A percentile compares a stretch with the other conserved stretches of the same genome.
These are phyloP conservation scores for Leucoagaricus sp. DNA, from an alignment of 1,284 basidiomycete genomes.

Conservation along the genomic window DNA sequence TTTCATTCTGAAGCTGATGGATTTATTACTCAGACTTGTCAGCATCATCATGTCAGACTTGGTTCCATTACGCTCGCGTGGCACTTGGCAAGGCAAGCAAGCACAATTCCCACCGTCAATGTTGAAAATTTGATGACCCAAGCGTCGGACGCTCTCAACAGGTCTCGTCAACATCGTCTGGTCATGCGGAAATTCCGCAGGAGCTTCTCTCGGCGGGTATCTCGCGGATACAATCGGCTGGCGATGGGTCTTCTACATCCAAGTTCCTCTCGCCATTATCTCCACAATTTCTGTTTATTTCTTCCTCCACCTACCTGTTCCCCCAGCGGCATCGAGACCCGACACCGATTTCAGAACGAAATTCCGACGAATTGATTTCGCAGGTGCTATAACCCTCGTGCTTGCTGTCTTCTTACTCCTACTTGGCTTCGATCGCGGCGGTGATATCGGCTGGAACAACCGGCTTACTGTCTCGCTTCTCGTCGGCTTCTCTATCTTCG, in stretches of 20 bases:
- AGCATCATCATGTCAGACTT: constrained; percentile 66
- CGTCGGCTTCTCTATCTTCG: constrained; percentile 31
- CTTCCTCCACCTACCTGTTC: constrained; percentile 49
- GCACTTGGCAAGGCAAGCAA: constrained; percentile 60
- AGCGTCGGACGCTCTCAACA: constrained; percentile 18
- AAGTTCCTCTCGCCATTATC: constrained; percentile 54
- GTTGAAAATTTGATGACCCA: not conserved
- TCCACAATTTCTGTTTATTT: constrained; percentile 54
- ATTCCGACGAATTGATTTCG: constrained; percentile 59
- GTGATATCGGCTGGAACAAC: constrained; percentile 57
- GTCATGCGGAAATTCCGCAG: constrained; percentile 52
- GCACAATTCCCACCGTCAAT: not conserved
- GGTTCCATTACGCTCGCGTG: constrained; percentile 56
- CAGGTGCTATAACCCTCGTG: constrained; percentile 53
- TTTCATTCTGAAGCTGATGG: not conserved
- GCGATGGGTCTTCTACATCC: constrained; percentile 65
- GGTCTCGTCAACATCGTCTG: constrained; percentile 60
- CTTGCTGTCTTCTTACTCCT: constrained; percentile 54
- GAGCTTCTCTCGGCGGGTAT: constrained; percentile 60
- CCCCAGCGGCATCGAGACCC: constrained; percentile 24
- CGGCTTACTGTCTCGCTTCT: constrained; percentile 35
- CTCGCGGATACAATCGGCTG: constrained; percentile 64
- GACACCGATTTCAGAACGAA: constrained; percentile 42
- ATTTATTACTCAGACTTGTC: constrained; percentile 41
- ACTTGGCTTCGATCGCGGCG: constrained; percentile 56